Evolutionary conservation across 495 filamentous ascomycete species (phyloP), one percentile per base, ranked within the genome.

Genomic region (Penicillium silybi): DNA sequence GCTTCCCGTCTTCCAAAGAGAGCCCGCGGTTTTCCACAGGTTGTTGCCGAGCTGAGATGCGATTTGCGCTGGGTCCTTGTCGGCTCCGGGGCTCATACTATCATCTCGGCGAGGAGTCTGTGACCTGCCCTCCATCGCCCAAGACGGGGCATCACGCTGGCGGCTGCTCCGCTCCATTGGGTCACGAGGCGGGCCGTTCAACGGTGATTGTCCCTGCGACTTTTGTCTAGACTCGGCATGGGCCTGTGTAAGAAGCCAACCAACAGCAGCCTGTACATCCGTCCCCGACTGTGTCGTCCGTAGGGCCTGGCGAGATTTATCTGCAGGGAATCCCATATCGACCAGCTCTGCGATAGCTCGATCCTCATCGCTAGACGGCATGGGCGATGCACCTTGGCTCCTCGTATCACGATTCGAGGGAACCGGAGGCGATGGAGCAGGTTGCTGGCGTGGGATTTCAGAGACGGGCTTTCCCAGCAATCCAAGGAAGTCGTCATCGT

Each of bases 21-120:
- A 88, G 56, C 90, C 92, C 1, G 95, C 93, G n/a, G 90, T 89
- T 63, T 97, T 97, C 62, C 96, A 81, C 11, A 97, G 66, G 53
- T 82, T 95, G 27, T 78, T 87, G 16, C 93, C 87, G 62, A 97
- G 76, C 51, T 88, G 86, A 11, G 90, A 83, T 10, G 93, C 93
- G 15, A 85, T 77, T 53, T 92, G 88, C 0, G 89, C 76, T 35
- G 95, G 77, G 55, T 96, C 93, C 48, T 74, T 83, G 23, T 95
- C 92, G 1, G 72, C 77, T 2, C 73, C 76, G 2, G 84, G 83
- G 4, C 83, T 84, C 32, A 78, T 72, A 47, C 74, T 85, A 23
- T 80, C 73, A 25, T 70, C 67, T 20, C 73, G 72, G 34, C 71
- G 66, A 38, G 64, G 59, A 19, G 76, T 58, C 34, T 58, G 55